Evolutionary conservation across 1,284 basidiomycete genomes (phyloP), one percentile per base, ranked within the genome.

Genomic region (Gomphus bonarii): DNA sequence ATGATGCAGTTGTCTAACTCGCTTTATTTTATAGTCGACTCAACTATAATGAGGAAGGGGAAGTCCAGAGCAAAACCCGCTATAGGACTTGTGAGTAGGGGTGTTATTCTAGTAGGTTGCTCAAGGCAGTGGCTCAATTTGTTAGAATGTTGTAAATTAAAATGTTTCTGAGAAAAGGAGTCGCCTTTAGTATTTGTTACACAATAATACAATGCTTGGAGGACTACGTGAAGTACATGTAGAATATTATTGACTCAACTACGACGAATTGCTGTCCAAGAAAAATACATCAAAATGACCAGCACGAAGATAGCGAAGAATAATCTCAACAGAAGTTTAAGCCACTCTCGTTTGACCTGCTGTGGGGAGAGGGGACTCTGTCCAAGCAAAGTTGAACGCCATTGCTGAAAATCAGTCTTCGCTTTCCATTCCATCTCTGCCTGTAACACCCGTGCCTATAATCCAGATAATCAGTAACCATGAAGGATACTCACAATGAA

Each of bases 381-480:
- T 31, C 57, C 57, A 14, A 58, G 30, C 42, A 58, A 36, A 16
- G 57, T 58, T 22, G 50, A 58, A 46, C 57, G 57, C 57, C 57
- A 58, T 53, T 52, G 57, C 50, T 58, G 38, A n/a, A 53, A 58
- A 48, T 58, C 57, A 6, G 57, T 43, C 42, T 58, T 52, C 22
- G 50, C 50, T 43, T 46, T 53, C 57, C 57, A 58, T 31, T 58
- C 50, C 42, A 58, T 43, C 18, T 53, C 57, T 11, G 43, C 44
- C 48, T 58, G 57, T 16, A 58, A 28, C 12, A 8, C 25, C 33
- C 48, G 50, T 9, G 57, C 57, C 57, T 58, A 33, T 18, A 25
- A 36, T 33, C 20, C 3, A 18, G 47, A 20, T 5, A 5, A 54
- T 35, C 35, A 38, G 6, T n/a, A 3, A 52, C n/a, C 7, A 14